Base-by-base conservation (phyloP, 371 early-diverging fungal genomes). In the Haplosporangium sp. region DNA sequence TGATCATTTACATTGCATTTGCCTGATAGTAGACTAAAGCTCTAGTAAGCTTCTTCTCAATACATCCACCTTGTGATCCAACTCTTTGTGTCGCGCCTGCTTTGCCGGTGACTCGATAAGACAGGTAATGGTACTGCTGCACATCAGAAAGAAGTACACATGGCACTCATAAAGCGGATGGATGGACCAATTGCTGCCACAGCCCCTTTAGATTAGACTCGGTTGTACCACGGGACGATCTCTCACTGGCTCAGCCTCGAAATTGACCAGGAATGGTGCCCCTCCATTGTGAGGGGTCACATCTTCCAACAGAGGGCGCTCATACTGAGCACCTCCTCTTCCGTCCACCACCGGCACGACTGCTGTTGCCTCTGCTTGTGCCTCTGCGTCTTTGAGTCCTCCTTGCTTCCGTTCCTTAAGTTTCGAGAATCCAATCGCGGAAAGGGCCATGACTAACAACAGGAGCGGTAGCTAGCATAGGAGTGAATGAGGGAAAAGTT, bases 301-400 rank as follows among this genome's bases (percentile, higher is more conserved):
- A 55, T 59, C 62, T 57, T 53, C 67, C 62, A 66, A 54, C 16
- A 73, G 59, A 12, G 65, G 52, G 16, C 66, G 72, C 53, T 62
- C 72, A 42, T 59, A 64, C 42, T 53, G 70, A 48, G 51, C 56
- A 23, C 40, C 46, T 43, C 55, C 45, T 65, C 61, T 37, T 60
- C 65, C 61, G n/a, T 55, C 56, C 51, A 51, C 52, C 42, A 48
- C 62, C 23, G 60, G 65, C 50, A 45, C 55, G 51, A 40, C 45
- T 42, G 42, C 62, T 37, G 52, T 18, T 55, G 57, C 64, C 57
- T 55, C 65, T 60, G 55, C 57, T 43, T 60, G 48, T 48, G 64
- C 61, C 65, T 65, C 61, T 59, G 65, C 20, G 7, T 64, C 60
- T 56, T 54, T 65, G 45, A 55, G 52, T 46, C 40, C 51, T 61